phyloP scores from a whole-genome alignment of 129 eudicot species.

The Gnaphalium uliginosum region DNA sequence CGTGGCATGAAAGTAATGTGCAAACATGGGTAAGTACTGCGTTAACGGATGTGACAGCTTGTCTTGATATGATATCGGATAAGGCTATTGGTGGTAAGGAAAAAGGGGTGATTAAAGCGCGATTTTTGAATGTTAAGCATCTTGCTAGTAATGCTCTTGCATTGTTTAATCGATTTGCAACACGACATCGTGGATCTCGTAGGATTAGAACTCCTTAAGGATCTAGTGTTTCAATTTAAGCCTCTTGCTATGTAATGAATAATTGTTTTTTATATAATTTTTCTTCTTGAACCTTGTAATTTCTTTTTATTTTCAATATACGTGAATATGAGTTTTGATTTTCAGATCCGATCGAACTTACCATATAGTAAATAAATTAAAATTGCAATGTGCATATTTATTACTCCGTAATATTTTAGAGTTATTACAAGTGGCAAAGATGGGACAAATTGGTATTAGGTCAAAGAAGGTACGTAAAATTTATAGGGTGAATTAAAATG shows the following conservation, averaged over 20 bases:
- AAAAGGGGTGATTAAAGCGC: conserved; percentile 56
- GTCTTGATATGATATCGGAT: conserved; percentile 60
- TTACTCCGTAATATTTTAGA: background rate
- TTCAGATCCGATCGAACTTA: conserved; percentile 16
- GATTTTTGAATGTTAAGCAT: conserved; percentile 58
- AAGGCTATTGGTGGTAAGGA: conserved; percentile 49
- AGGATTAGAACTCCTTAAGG: conserved; percentile 38
- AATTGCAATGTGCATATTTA: background rate
- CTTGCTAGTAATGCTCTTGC: conserved; percentile 68
- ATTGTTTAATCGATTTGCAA: conserved; percentile 60
- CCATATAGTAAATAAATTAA: background rate
- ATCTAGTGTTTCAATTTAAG: background rate
- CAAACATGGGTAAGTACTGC: conserved; percentile 81
- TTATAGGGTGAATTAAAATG: too few species aligned
- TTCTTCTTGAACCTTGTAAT: conserved; percentile 21
- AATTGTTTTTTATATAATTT: conserved; percentile 18
- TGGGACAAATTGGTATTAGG: too few species aligned
- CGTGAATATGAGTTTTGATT: conserved; percentile 38
- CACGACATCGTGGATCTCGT: conserved; percentile 54
- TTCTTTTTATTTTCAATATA: conserved; percentile 8
- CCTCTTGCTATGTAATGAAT: conserved; percentile 8
- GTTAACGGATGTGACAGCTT: conserved; percentile 54
- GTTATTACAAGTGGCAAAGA: background rate
- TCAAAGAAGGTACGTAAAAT: too few species aligned
- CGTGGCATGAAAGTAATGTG: conserved; percentile 75